Base-by-base conservation (phyloP, 371 early-diverging fungal genomes). In the Aphelidium insulamus region DNA sequence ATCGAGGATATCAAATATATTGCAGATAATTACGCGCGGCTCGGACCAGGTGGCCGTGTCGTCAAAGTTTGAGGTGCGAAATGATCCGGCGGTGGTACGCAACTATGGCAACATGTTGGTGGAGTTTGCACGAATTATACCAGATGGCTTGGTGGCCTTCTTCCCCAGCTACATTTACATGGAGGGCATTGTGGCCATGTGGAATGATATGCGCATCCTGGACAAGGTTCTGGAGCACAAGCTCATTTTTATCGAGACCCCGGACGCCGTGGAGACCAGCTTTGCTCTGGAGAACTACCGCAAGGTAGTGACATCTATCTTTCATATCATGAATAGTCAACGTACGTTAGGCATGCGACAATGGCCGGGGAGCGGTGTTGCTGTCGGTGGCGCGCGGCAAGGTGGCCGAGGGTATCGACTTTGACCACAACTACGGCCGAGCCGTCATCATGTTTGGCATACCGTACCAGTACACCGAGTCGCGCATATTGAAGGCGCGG, bases 311-410 rank as follows among this genome's bases (percentile, higher is more conserved):
- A 6, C 18, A 14, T 21, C 6, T 12, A 16, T n/a, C 5, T n/a
- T 29, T 23, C 20, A 3, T 17, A 2, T 42, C 19, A 5, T 38
- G 15, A 3, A 4, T 21, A 21, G 16, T 2, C 12, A 15, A 26
- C 23, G 12, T 5, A 11, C 16, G 18, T 32, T 34, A 77, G 49
- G 97, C 97, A 0, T 97, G 97, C 50, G 82, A 95, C 43, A 91
- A 88, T 54, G 99, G 99, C 0, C 75, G 98, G 36, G 99, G 99
- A 0, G 98, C 97, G 0, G 77, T 95, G 26, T 52, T 97, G n/a
- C 53, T 99, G 17, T 87, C 92, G 35, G 99, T 98, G n/a, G 99
- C 99, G 7, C 72, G 99, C 34, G 99, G 99, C 9, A 98, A 98
- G 51, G 97, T 98, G 11, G 88, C 91, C 6, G 99, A 98, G 57